Evolutionary conservation across 495 filamentous ascomycete genomes (phyloP), one percentile per base, ranked within the genome.

Genomic region (Trichocladium antarcticum): DNA sequence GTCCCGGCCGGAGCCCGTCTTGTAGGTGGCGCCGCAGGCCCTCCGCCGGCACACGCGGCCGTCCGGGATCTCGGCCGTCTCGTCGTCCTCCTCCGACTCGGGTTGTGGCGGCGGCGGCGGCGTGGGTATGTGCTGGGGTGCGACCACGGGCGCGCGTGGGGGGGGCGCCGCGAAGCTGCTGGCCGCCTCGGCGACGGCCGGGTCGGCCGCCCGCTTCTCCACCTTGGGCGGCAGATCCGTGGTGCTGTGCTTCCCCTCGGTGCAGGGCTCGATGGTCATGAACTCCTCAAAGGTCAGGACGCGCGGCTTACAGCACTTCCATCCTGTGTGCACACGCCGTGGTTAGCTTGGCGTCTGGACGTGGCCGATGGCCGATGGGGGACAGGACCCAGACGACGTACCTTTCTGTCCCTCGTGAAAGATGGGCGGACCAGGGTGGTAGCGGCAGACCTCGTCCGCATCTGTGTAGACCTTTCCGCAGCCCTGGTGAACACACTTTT

Each of bases 391-490:
- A 3, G 8, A 27, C 24, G 53, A 66, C 73, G 61, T 72, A 95
- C 92, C 92, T 82, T 98, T 98, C 69, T 97, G 90, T 36, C 92
- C 92, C 72, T 99, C 92, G 65, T 99, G 92, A 66, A 99, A 99
- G 60, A 93, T 74, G 47, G 89, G 89, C 38, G 88, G 89, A 35
- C 89, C 89, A 41, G 90, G 87, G 70, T 97, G 92, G 68, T 95
- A 95, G 53, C 80, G 70, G 64, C 92, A 99, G 48, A 81, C 74
- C 64, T 96, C 93, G 37, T 89, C 79, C 5, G 79, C 67, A 65
- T 97, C 84, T 42, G 79, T 79, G 68, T 87, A 98, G 22, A 71
- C 63, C 74, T 95, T 99, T 58, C 83, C 86, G 67, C 92, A 98
- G 56, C 88, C 85, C 67, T 94, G 90, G 69, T 96, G 93, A 44